Conservation (phyloP, 441 rosid species). For the Populus tomentosa region DNA sequence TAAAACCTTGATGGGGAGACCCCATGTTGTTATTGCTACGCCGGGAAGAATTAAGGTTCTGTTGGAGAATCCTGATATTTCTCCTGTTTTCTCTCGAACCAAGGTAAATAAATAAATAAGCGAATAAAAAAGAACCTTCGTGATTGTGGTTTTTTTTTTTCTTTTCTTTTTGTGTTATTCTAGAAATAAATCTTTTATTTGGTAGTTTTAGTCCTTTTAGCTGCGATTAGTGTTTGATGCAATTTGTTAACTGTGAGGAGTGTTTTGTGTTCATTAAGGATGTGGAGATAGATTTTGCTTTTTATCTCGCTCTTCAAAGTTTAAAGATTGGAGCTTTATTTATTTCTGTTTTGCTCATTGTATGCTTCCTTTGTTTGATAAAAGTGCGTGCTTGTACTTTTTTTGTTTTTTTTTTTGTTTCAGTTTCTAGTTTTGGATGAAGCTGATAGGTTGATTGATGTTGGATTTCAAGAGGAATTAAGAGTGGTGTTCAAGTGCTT, state of each 20-base stretch:
- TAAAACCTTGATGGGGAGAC: constrained; percentile 52
- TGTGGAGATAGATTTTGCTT: not conserved
- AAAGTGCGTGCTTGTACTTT: not conserved
- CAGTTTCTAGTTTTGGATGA: constrained; percentile 92
- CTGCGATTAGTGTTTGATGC: not conserved
- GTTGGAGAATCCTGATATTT: constrained; percentile 72
- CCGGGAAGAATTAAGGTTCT: constrained; percentile 85
- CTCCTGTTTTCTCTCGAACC: constrained; percentile 67
- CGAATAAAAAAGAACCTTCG: not conserved
- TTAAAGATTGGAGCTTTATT: not conserved
- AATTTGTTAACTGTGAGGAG: not conserved
- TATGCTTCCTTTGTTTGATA: not conserved
- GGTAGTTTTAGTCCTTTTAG: not conserved
- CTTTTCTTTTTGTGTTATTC: not conserved
- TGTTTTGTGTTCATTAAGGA: not conserved
- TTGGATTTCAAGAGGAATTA: constrained; percentile 88
- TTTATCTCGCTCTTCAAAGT: not conserved
- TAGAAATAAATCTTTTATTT: not conserved
- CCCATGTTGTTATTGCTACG: constrained; percentile 87
- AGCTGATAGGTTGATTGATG: constrained; percentile 95
- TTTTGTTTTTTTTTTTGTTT: constrained; percentile 18
- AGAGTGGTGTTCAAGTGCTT: constrained; percentile 60
- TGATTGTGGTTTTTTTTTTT: not conserved
- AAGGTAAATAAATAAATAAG: constrained; percentile 37
- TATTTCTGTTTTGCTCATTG: not conserved